phyloP scores from a whole-genome alignment of 2,329 filamentous ascomycete genomes.

The Venturia asperata region DNA sequence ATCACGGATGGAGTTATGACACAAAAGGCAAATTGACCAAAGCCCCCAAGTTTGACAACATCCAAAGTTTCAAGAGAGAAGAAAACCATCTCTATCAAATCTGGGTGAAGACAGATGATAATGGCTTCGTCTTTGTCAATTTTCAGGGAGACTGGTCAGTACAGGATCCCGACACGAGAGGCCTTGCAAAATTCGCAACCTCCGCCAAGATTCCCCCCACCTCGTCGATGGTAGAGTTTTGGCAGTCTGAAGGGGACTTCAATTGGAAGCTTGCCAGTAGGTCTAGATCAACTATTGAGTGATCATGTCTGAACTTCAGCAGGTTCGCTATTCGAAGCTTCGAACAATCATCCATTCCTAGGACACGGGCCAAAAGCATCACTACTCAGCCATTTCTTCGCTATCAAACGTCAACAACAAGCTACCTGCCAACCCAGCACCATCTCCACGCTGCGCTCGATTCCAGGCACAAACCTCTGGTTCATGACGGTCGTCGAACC shows the following conservation, averaged over 20 bases:
- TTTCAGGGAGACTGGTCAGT: slow-evolving; percentile 29
- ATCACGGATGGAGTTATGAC: slow-evolving; percentile 43
- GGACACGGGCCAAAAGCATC: background rate
- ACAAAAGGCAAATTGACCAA: slow-evolving; percentile 39
- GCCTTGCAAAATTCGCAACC: slow-evolving; percentile 13
- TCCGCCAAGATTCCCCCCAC: slow-evolving; percentile 24
- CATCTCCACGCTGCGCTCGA: slow-evolving; percentile 14
- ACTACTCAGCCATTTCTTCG: background rate
- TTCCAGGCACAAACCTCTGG: slow-evolving; percentile 21
- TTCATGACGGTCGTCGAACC: slow-evolving; percentile 21
- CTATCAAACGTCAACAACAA: background rate
- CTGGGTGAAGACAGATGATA: slow-evolving; percentile 28
- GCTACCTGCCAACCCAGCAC: slow-evolving; percentile 19
- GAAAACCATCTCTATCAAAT: slow-evolving; percentile 33
- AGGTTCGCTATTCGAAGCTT: slow-evolving; percentile 8
- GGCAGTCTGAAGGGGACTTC: slow-evolving; percentile 32
- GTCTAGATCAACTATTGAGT: background rate
- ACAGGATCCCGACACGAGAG: slow-evolving; percentile 24
- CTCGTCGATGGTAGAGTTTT: slow-evolving; percentile 29
- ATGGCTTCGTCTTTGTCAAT: slow-evolving; percentile 34
- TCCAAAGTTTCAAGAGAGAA: slow-evolving; percentile 35
- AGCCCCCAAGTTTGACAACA: slow-evolving; percentile 36
- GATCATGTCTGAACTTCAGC: background rate
- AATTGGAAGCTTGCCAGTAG: slow-evolving; percentile 35
- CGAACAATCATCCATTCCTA: slow-evolving; percentile 19